Conservation (phyloP, 164 flowering plant species). For the Tinospora cordifolia region DNA sequence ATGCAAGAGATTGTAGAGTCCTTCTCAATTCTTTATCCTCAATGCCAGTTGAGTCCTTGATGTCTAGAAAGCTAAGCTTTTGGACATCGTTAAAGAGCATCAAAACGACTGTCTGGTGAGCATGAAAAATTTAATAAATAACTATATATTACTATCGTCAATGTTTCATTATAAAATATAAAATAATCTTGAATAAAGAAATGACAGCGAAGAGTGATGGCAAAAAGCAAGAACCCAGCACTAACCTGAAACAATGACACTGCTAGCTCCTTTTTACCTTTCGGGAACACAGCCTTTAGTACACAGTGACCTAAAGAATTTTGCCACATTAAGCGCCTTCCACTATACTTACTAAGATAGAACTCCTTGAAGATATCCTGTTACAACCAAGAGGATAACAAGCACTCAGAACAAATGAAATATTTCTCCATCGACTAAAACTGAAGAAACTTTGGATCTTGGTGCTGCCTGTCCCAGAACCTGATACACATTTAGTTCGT, state of each 20-base stretch:
- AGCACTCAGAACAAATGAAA: neutral
- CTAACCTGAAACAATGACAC: constrained; percentile 90
- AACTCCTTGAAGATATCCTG: constrained; percentile 94
- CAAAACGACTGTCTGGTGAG: constrained; percentile 69
- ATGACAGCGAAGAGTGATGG: neutral
- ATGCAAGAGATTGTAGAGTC: constrained; percentile 84
- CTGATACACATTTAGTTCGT: constrained; percentile 86
- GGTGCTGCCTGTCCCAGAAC: constrained; percentile 23
- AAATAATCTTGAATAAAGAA: neutral
- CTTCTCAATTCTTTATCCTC: constrained; percentile 89
- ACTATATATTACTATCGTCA: too few species aligned
- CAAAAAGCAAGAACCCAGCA: constrained; percentile 7
- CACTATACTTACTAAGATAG: constrained; percentile 82
- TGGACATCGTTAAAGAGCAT: constrained; percentile 84
- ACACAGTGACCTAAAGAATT: constrained; percentile 91
- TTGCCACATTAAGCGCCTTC: constrained; percentile 95
- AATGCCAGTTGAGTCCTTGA: constrained; percentile 71
- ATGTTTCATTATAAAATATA: neutral
- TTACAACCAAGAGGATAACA: constrained; percentile 8
- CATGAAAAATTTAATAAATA: neutral
- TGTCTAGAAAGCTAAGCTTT: constrained; percentile 76
- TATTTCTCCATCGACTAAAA: neutral
- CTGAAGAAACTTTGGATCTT: neutral
- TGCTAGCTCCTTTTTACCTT: constrained; percentile 88
- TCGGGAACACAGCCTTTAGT: constrained; percentile 70